phyloP scores from a whole-genome alignment of 495 filamentous ascomycete species.

The Aspergillus bertholletiae region DNA sequence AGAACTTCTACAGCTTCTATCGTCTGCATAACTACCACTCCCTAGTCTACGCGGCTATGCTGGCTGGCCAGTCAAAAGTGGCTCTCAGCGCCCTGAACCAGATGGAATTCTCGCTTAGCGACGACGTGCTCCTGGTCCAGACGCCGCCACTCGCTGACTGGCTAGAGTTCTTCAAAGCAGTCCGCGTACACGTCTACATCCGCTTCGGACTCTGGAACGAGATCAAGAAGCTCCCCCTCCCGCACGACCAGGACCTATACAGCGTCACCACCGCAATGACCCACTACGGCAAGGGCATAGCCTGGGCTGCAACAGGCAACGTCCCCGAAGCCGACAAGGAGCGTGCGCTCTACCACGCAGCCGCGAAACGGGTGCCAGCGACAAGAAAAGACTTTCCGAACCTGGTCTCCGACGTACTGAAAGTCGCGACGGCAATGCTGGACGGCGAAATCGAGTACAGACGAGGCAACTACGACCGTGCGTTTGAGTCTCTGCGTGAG shows the following conservation, averaged over 20 bases:
- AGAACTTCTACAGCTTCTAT: constrained; percentile 62
- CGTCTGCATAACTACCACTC: constrained; percentile 60
- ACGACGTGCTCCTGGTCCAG: constrained; percentile 50
- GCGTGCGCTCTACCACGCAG: constrained; percentile 3
- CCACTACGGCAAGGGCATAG: too few relatives aligned
- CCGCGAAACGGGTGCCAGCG: background rate
- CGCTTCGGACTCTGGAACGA: constrained; percentile 63
- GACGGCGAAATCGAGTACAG: constrained; percentile 67
- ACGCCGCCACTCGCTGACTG: constrained; percentile 66
- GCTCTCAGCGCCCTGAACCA: constrained; percentile 47
- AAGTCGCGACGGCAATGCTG: constrained; percentile 57
- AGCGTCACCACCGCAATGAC: constrained; percentile 52
- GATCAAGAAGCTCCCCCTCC: constrained; percentile 43
- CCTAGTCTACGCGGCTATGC: constrained; percentile 62
- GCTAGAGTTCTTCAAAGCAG: constrained; percentile 56
- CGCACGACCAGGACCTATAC: constrained; percentile 48
- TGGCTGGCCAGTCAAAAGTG: constrained; percentile 49
- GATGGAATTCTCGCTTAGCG: constrained; percentile 50
- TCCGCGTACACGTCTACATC: constrained; percentile 58
- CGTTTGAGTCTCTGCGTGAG: constrained; percentile 48
- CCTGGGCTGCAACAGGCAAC: too few relatives aligned
- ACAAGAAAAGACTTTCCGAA: constrained; percentile 36
- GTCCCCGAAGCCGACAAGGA: too few relatives aligned
- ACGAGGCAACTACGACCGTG: constrained; percentile 46
- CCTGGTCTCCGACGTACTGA: constrained; percentile 42